phyloP scores from a whole-genome alignment of 495 filamentous ascomycete species.

The Penicillium odoratum region DNA sequence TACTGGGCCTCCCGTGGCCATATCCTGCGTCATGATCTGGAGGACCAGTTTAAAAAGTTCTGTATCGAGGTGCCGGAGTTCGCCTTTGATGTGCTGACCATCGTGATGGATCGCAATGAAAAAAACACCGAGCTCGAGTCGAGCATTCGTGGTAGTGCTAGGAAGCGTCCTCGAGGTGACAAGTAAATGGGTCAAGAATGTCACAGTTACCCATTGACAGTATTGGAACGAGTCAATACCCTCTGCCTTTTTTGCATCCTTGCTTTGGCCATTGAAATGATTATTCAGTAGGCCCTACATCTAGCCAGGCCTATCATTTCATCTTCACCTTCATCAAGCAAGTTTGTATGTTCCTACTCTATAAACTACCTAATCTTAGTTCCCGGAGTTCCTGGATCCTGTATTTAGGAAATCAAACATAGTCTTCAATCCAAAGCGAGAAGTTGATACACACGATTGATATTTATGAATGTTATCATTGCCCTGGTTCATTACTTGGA shows the following conservation, averaged over 20 bases:
- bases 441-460: background rate
- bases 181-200: slow-evolving; percentile 13
- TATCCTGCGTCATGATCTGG: slow-evolving; percentile 77
- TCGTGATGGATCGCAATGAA: slow-evolving; percentile 67
- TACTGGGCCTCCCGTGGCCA: slow-evolving; percentile 87
- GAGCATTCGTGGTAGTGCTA: slow-evolving; percentile 29
- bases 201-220: too few species aligned
- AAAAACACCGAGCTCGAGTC: slow-evolving; percentile 43
- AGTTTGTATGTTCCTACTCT: background rate
- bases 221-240: too few species aligned
- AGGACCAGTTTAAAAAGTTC: slow-evolving; percentile 74
- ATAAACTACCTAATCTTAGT: background rate
- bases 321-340: too few species aligned
- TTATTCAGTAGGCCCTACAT: background rate
- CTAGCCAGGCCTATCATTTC: background rate
- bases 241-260: background rate
- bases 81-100: slow-evolving; percentile 79
- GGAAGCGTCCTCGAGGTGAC: slow-evolving; percentile 35
- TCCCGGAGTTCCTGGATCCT: background rate
- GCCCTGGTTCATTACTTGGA: background rate
- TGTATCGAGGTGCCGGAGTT: slow-evolving; percentile 91
- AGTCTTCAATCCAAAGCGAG: background rate
- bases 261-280: background rate
- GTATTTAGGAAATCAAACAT: background rate
- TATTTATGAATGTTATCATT: background rate